phyloP scores from a whole-genome alignment of 2,329 filamentous ascomycete species.

The Aspergillus aculeatus region DNA sequence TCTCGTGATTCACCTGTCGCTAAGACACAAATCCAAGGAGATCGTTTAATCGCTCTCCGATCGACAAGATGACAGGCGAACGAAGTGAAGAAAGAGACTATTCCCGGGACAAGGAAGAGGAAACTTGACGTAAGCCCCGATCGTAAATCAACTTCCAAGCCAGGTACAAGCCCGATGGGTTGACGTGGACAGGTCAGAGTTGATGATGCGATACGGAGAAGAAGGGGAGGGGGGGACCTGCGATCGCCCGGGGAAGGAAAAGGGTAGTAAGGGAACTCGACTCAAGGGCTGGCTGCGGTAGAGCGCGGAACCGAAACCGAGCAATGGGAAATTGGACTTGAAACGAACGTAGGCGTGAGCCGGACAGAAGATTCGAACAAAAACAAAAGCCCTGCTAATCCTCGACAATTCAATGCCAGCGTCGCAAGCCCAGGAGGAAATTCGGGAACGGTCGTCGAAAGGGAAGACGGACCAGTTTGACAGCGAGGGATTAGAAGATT shows the following conservation, averaged over 20 bases:
- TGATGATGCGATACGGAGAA: conserved; percentile 14
- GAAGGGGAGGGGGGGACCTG: conserved; percentile 8
- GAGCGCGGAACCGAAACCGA: conserved; percentile 5
- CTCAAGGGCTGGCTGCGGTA: conserved; percentile 8
- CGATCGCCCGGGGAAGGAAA: conserved; percentile 16
- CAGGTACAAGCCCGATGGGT: not conserved
- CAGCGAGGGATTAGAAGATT: conserved; percentile 1
- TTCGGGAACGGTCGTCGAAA: conserved; percentile 1
- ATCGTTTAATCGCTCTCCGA: conserved; percentile 8
- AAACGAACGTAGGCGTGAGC: conserved; percentile 5
- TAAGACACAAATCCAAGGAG: conserved; percentile 3
- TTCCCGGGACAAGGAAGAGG: not conserved
- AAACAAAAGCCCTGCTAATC: not conserved
- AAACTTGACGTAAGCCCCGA: not conserved
- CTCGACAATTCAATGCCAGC: not conserved
- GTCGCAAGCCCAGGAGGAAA: not conserved
- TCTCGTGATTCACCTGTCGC: conserved; percentile 9
- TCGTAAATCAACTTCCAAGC: not conserved
- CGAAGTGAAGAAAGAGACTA: not conserved
- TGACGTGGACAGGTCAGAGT: conserved; percentile 1
- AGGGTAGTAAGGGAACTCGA: not conserved
- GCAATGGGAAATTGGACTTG: not conserved
- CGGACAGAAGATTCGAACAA: not conserved
- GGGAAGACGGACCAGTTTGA: conserved; percentile 3
- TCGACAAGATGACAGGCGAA: not conserved